Conservation (phyloP, 805 yeast species). For the Ogataea parapolymorpha region DNA sequence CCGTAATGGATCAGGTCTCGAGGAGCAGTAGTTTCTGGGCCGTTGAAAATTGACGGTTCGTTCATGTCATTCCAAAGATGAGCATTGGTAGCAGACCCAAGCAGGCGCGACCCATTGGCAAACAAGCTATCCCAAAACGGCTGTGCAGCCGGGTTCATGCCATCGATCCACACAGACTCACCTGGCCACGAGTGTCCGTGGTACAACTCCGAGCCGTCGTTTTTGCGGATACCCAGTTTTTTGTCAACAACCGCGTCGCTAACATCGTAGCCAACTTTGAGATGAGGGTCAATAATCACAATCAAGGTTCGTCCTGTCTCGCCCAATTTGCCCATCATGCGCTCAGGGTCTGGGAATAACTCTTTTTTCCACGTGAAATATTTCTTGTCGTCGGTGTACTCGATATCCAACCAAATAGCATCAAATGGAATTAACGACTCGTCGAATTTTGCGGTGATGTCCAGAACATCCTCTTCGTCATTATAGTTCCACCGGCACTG, state of each 20-base stretch:
- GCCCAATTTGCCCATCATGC: slow-evolving; percentile 63
- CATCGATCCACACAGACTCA: slow-evolving; percentile 89
- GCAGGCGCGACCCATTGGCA: slow-evolving; percentile 41
- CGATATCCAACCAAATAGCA: slow-evolving; percentile 92
- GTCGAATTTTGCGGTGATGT: slow-evolving; percentile 69
- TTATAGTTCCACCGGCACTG: slow-evolving; percentile 98
- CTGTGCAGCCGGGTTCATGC: slow-evolving; percentile 62
- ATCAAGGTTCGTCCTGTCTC: slow-evolving; percentile 77
- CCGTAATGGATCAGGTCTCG: slow-evolving; percentile 77
- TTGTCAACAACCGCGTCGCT: slow-evolving; percentile 49
- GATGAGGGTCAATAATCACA: slow-evolving; percentile 87
- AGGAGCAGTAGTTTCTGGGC: slow-evolving; percentile 91
- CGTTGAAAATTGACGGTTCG: slow-evolving; percentile 93
- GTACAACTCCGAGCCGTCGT: slow-evolving; percentile 44
- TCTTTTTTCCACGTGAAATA: slow-evolving; percentile 88
- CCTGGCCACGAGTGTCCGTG: slow-evolving; percentile 99
- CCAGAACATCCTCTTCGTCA: slow-evolving; percentile 80
- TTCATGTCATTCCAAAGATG: slow-evolving; percentile 98
- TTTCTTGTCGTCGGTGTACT: slow-evolving; percentile 80
- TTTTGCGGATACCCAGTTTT: slow-evolving; percentile 41
- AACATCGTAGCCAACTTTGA: slow-evolving; percentile 66
- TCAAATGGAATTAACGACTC: slow-evolving; percentile 76
- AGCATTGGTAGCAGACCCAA: slow-evolving; percentile 57
- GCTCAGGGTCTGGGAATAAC: slow-evolving; percentile 69
- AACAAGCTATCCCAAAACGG: slow-evolving; percentile 57